These are phyloP conservation scores for Penicillium simplicissimum DNA, from an alignment of 495 filamentous ascomycete genomes.

Conservation along the genomic window DNA sequence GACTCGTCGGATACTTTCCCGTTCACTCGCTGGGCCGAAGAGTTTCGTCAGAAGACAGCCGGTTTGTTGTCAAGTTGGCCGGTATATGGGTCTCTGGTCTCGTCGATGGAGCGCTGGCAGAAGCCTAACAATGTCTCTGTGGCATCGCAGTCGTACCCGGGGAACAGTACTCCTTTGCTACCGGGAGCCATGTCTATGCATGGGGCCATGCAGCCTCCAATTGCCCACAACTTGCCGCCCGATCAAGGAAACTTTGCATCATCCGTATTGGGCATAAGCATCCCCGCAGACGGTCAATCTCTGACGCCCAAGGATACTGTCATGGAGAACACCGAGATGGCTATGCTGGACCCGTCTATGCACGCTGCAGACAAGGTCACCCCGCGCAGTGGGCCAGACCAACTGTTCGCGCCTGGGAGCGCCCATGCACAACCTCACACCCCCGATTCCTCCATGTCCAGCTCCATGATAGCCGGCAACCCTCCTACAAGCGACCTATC, in stretches of 20 bases:
- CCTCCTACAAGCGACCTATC: slow-evolving; percentile 20
- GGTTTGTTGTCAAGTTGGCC: slow-evolving; percentile 38
- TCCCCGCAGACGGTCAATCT: slow-evolving; percentile 40
- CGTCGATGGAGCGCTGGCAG: slow-evolving; percentile 38
- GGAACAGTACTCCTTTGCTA: slow-evolving; percentile 8
- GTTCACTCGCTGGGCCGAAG: slow-evolving; percentile 42
- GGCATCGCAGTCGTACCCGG: slow-evolving; percentile 13
- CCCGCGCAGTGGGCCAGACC: slow-evolving; percentile 33
- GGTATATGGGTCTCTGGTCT: slow-evolving; percentile 37
- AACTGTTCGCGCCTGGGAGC: slow-evolving; percentile 21
- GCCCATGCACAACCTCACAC: slow-evolving; percentile 34
- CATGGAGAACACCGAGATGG: slow-evolving; percentile 36
- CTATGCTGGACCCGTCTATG: slow-evolving; percentile 27
- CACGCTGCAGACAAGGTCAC: slow-evolving; percentile 26
- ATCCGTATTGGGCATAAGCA: slow-evolving; percentile 41
- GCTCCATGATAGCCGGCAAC: slow-evolving; percentile 22
- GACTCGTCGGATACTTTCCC: slow-evolving; percentile 39
- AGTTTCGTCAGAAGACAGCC: slow-evolving; percentile 35
- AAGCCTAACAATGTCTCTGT: slow-evolving; percentile 24
- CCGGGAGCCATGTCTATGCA: slow-evolving; percentile 1
- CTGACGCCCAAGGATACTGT: slow-evolving; percentile 40
- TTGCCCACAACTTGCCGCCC: slow-evolving; percentile 2
- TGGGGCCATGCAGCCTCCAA: slow-evolving; percentile 10
- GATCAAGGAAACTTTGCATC: slow-evolving; percentile 28
- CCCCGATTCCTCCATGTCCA: slow-evolving; percentile 34